Base-by-base conservation (phyloP, 192 early-diverging fungal species). In the Spizellomyces punctatus region DNA sequence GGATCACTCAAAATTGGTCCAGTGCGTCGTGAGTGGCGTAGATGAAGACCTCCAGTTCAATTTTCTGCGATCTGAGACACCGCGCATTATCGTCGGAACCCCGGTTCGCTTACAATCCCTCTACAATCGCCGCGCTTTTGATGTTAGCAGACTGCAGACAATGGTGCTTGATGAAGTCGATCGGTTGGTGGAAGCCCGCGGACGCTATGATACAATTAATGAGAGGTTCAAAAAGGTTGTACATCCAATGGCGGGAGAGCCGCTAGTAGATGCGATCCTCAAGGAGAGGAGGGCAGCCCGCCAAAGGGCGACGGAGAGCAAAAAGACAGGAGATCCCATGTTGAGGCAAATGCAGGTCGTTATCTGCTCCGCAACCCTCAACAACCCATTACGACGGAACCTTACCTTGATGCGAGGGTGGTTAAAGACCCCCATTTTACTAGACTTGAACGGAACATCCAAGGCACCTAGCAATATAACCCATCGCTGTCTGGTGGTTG, bases 321-420 rank as follows among this genome's bases (percentile, higher is more conserved):
- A 1, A 16, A 22, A 58, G 5, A 66, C 50, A 27, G 27, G n/a
- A 19, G 64, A 63, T 45, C 62, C 71, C 2, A 6, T 63, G 46
- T 36, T 27, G 5, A 47, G 42, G 36, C 21, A 73, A 7, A 55
- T 80, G 10, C 91, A 91, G 52, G 64, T 91, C 7, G 70, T 93
- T 16, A 74, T 85, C 0, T 82, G 84, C 10, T 91, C 89, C 0
- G 92, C 92, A 6, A 93, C 92, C 8, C 67, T 93, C 49, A 93
- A 93, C 74, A 81, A 85, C 21, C 76, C 81, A 5, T 67, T 91
- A 12, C 82, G 90, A 9, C 60, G 84, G 52, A 88, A 84, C 72
- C 73, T 91, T 4, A 21, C 56, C 6, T 21, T 73, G 2, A 58
- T 81, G 79, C 71, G 77, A 55, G 49, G 79, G 61, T 84, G 81